Evolutionary conservation across 805 yeast species (phyloP), one percentile per base, ranked within the genome.

Genomic region (Wilhelminamyces savonicus): DNA sequence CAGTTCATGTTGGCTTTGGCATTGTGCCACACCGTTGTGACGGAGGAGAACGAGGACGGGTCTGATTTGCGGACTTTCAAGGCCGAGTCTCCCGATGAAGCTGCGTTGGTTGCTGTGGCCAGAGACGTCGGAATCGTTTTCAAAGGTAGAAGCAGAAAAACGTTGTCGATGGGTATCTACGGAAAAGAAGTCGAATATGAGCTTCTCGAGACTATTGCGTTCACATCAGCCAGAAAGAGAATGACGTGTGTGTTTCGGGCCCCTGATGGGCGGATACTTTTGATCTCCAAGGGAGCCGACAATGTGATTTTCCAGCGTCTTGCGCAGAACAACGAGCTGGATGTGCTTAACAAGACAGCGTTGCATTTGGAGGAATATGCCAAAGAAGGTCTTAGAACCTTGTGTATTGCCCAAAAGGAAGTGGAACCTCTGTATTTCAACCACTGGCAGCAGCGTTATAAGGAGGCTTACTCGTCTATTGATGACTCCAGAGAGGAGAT

Each of bases 31-130:
- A 74, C 86, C 4, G 92, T 79, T 4, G 72, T 81, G 22, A 76
- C 86, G 9, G 86, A 78, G 37, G 46, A 35, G 7, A 61, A 59
- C 27, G 49, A 48, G 3, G 54, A 57, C 7, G 72, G 69, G 13
- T 61, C 60, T 1, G 54, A 48, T 9, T 47, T 54, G 20, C 50
- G 76, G 24, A 65, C 66, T 17, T 78, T 74, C 56, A 79, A 81
- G 44, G 88, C 90, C 1, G 88, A 82, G 48, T 79, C 87, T 7
- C 94, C 94, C 0, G 94, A 82, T 58, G 94, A 82, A 51, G 76
- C 80, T 24, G 88, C 92, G 1, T 63, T 82, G 31, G 90, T 83
- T n/a, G 64, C 80, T 2, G 78, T 73, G 26, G 90, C 90, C 1
- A 62, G 83, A 29, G 90, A 81, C 48, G 43, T 82, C 18, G 94